phyloP scores from a whole-genome alignment of 176 grass and related monocot species.

The Zoysia pacifica region DNA sequence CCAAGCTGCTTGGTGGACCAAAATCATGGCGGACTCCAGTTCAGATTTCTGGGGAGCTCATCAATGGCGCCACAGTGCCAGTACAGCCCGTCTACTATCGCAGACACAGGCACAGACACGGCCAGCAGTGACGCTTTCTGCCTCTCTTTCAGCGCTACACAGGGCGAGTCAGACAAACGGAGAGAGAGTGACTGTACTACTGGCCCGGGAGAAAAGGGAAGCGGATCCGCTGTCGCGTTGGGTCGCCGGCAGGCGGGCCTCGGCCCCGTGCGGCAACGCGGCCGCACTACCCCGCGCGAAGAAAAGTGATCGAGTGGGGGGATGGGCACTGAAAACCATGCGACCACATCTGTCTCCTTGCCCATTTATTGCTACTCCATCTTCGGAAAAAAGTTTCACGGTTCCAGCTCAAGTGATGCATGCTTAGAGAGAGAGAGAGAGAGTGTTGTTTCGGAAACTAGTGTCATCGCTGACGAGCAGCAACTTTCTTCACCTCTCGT shows the following conservation, averaged over 20 bases:
- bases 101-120: constrained; percentile 35
- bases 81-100: neutral
- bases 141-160: constrained; percentile 48
- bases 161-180: constrained; percentile 39
- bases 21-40: constrained; percentile 18
- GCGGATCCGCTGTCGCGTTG: too few species aligned
- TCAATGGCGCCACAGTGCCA: constrained; percentile 10
- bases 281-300: too few species aligned
- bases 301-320: constrained; percentile 8
- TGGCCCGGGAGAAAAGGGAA: constrained; percentile 1
- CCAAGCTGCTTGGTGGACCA: neutral
- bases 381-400: constrained; percentile 37
- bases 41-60: neutral
- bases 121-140: constrained; percentile 48
- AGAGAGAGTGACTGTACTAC: neutral
- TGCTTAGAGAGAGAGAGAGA: neutral
- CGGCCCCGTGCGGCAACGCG: too few species aligned
- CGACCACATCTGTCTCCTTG: constrained; percentile 40
- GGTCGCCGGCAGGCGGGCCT: too few species aligned
- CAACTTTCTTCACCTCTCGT: constrained; percentile 16
- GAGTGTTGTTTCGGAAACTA: constrained; percentile 36
- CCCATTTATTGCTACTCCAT: constrained; percentile 30
- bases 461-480: constrained; percentile 27
- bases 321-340: constrained; percentile 66
- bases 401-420: neutral